These are phyloP conservation scores for Canariomyces notabilis DNA, from an alignment of 2,329 filamentous ascomycete genomes.

Conservation along the genomic window DNA sequence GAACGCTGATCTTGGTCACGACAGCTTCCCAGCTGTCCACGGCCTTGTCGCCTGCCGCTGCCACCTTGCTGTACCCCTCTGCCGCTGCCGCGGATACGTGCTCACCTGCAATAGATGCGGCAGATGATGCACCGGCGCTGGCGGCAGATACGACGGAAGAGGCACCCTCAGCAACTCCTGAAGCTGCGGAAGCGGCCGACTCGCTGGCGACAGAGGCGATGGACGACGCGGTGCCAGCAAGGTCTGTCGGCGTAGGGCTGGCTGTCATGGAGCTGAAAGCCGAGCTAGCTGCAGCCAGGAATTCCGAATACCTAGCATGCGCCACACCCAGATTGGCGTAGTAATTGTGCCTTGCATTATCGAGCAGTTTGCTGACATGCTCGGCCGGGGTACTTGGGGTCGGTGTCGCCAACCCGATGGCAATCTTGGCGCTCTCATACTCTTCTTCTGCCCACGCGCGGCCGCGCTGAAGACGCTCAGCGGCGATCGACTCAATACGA, in stretches of 20 bases:
- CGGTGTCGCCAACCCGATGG: constrained; percentile 57
- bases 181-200: constrained; percentile 41
- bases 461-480: constrained; percentile 65
- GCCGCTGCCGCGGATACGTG: constrained; percentile 26
- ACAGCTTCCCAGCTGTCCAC: constrained; percentile 59
- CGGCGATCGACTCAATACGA: constrained; percentile 58
- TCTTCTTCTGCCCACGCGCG: constrained; percentile 65
- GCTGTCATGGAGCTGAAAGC: constrained; percentile 58
- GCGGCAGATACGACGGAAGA: constrained; percentile 40
- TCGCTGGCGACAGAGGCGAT: constrained; percentile 43
- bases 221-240: constrained; percentile 44
- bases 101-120: constrained; percentile 23
- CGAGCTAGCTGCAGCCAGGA: constrained; percentile 65
- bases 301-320: constrained; percentile 72
- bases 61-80: constrained; percentile 18
- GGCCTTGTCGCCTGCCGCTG: constrained; percentile 20
- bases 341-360: constrained; percentile 61
- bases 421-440: constrained; percentile 63
- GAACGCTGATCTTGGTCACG: constrained; percentile 60
- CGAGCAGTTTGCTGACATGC: constrained; percentile 53
- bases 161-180: constrained; percentile 44
- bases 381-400: constrained; percentile 45
- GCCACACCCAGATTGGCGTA: constrained; percentile 75
- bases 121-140: constrained; percentile 46
- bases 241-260: constrained; percentile 54